A percentile compares a stretch with the other conserved stretches of the same genome.
Conservation (phyloP, 495 filamentous ascomycete species). For the Penicillium coffeae region DNA sequence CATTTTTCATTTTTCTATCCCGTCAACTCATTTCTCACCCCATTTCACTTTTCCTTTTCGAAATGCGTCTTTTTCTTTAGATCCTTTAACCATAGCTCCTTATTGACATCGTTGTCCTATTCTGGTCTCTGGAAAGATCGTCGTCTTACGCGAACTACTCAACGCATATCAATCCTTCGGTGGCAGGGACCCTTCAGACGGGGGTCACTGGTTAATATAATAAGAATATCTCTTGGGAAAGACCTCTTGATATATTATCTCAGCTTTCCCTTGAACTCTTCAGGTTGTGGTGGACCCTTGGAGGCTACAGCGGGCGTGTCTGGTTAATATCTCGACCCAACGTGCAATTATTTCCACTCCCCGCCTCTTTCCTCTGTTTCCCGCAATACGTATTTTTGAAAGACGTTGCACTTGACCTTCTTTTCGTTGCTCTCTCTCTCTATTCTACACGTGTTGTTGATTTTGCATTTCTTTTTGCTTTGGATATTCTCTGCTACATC, state of each 20-base stretch:
- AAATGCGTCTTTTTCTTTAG: background rate
- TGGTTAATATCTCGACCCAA: conserved; percentile 20
- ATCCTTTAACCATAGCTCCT: background rate
- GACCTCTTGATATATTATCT: too few species aligned
- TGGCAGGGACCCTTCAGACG: background rate
- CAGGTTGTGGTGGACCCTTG: conserved; percentile 29
- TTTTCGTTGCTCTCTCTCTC: background rate
- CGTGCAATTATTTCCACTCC: conserved; percentile 23
- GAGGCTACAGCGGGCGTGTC: conserved; percentile 15
- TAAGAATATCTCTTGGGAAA: too few species aligned
- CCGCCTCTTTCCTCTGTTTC: conserved; percentile 8
- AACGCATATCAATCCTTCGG: conserved; percentile 3
- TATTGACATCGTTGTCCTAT: background rate
- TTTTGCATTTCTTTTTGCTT: background rate
- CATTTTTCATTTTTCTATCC: background rate
- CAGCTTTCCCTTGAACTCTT: background rate
- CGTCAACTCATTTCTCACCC: background rate
- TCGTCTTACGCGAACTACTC: background rate
- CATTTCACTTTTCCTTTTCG: background rate
- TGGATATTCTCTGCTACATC: too few species aligned
- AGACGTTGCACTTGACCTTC: background rate
- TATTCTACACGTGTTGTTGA: conserved; percentile 9
- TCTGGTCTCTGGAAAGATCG: conserved; percentile 19
- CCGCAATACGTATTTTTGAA: background rate
- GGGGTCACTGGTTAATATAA: too few species aligned